Percentiles rank a stretch among this genome's conserved stretches.
Evolutionary conservation across 805 yeast species (phyloP).

Genomic region (Kuraishia capsulata): DNA sequence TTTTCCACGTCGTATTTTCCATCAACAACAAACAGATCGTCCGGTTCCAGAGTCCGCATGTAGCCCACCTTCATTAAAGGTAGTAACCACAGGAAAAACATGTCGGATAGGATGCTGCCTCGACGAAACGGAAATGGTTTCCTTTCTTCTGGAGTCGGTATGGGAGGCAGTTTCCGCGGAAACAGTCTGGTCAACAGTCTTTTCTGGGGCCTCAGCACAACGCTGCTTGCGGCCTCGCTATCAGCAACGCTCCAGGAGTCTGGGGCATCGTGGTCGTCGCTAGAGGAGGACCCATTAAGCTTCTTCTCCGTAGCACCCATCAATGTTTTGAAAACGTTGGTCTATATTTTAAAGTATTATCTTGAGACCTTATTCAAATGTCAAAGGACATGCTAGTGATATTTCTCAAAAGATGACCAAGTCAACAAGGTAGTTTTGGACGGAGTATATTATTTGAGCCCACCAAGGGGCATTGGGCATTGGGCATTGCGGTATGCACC

Average conservation of each 20-base stretch:
- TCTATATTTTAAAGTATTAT: no score
- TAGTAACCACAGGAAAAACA: slow-evolving; percentile 59
- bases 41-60: slow-evolving; percentile 58
- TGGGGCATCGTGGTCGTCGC: no score
- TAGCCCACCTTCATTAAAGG: slow-evolving; percentile 63
- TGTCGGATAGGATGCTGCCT: slow-evolving; percentile 28
- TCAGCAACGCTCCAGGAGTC: not conserved
- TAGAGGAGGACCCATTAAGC: no score
- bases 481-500: no score
- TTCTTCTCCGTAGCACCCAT: no score
- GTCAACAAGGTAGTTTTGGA: no score
- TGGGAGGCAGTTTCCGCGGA: slow-evolving; percentile 37
- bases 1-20: slow-evolving; percentile 31
- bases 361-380: no score
- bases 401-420: no score
- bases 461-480: no score
- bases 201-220: slow-evolving; percentile 24
- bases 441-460: no score
- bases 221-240: slow-evolving; percentile 3
- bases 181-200: slow-evolving; percentile 43
- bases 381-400: no score
- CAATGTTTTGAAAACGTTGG: no score
- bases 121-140: slow-evolving; percentile 36
- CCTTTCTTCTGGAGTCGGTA: slow-evolving; percentile 44
- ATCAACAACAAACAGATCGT: slow-evolving; percentile 46